These are phyloP conservation scores for Fragosphaeria purpurea DNA, from an alignment of 2,329 filamentous ascomycete species.

Conservation along the genomic window DNA sequence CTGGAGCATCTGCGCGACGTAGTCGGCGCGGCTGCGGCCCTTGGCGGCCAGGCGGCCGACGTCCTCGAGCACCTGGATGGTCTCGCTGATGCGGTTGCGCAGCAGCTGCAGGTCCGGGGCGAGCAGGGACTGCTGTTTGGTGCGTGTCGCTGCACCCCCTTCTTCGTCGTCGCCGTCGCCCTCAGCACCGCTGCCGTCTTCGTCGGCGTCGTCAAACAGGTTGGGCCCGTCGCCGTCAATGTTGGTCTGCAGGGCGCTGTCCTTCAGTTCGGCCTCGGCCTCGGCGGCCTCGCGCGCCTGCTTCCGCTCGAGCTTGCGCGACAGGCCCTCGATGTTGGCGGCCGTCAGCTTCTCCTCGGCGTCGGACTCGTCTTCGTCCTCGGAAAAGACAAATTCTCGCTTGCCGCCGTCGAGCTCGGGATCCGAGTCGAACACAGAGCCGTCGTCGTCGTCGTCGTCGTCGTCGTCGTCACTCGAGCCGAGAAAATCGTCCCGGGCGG, in stretches of 20 bases:
- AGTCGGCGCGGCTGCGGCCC: conserved; percentile 75
- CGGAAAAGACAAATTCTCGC: conserved; percentile 73
- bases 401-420: conserved; percentile 39
- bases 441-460: conserved; percentile 38
- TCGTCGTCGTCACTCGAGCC: conserved; percentile 28
- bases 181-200: neutral
- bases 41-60: conserved; percentile 73
- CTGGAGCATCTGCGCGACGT: conserved; percentile 74
- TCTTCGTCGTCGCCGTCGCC: conserved; percentile 2
- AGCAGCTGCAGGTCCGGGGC: conserved; percentile 86
- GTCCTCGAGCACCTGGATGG: conserved; percentile 81
- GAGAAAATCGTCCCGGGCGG: conserved; percentile 23
- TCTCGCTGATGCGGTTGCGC: conserved; percentile 82
- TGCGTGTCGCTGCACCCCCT: conserved; percentile 43
- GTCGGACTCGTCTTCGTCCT: conserved; percentile 87
- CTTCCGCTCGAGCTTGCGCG: conserved; percentile 71
- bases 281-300: conserved; percentile 70
- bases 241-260: conserved; percentile 84
- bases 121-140: conserved; percentile 53
- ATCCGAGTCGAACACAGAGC: conserved; percentile 64
- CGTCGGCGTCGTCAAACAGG: conserved; percentile 48
- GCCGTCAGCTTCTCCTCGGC: conserved; percentile 85
- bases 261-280: conserved; percentile 75
- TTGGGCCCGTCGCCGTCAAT: conserved; percentile 68
- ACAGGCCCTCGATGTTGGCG: conserved; percentile 90